These are phyloP conservation scores for Ogataea pignaliae DNA, from an alignment of 805 yeast genomes.

Conservation along the genomic window DNA sequence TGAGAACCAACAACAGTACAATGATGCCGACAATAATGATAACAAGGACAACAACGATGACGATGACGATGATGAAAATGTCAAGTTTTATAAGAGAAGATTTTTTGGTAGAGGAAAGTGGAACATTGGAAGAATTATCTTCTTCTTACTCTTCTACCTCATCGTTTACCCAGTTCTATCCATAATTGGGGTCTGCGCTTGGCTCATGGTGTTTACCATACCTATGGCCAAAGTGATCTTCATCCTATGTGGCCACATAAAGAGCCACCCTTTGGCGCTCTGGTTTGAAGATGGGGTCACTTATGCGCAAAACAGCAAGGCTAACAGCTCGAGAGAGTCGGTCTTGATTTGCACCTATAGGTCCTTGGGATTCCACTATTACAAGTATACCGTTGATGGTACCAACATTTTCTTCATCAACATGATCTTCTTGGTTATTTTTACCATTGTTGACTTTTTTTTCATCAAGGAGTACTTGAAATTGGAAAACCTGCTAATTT, in stretches of 20 bases:
- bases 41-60: slow-evolving; percentile 2
- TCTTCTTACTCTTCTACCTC: slow-evolving; percentile 66
- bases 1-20: too few relatives aligned
- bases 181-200: slow-evolving; percentile 54
- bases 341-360: slow-evolving; percentile 87
- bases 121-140: slow-evolving; percentile 77
- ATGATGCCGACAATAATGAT: background rate
- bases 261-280: slow-evolving; percentile 89
- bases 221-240: slow-evolving; percentile 85
- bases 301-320: slow-evolving; percentile 34
- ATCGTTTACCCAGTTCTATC: slow-evolving; percentile 64
- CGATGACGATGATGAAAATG: slow-evolving; percentile 27
- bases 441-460: slow-evolving; percentile 77
- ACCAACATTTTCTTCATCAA: slow-evolving; percentile 91
- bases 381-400: slow-evolving; percentile 94
- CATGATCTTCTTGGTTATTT: slow-evolving; percentile 69
- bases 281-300: slow-evolving; percentile 59
- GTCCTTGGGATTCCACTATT: slow-evolving; percentile 88
- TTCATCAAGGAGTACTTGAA: slow-evolving; percentile 45
- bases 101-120: slow-evolving; percentile 90
- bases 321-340: slow-evolving; percentile 38
- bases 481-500: slow-evolving; percentile 39
- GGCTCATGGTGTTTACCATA: slow-evolving; percentile 83
- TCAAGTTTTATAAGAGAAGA: slow-evolving; percentile 35
- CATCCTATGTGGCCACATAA: slow-evolving; percentile 67